These are phyloP conservation scores for Penstemon eatonii DNA, from an alignment of 257 asterid genomes.

Conservation along the genomic window DNA sequence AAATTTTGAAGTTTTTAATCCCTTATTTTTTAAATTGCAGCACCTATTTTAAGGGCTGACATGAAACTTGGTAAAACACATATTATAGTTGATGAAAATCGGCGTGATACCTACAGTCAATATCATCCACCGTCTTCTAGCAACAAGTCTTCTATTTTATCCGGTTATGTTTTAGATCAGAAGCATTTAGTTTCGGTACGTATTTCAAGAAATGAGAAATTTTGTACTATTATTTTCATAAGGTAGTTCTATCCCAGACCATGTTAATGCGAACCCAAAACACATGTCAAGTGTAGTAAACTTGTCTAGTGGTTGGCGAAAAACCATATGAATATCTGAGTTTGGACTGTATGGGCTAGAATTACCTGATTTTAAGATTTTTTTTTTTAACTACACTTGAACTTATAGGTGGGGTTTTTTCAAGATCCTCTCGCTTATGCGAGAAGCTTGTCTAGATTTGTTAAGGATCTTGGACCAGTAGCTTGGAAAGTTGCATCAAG, in stretches of 20 bases:
- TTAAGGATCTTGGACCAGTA: too few relatives aligned
- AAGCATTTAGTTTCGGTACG: constrained; percentile 68
- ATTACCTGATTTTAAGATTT: too few relatives aligned
- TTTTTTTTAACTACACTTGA: too few relatives aligned
- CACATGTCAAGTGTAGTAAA: not conserved
- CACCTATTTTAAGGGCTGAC: constrained; percentile 82
- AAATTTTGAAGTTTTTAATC: constrained; percentile 10
- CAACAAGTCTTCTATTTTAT: constrained; percentile 37
- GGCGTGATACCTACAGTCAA: constrained; percentile 80
- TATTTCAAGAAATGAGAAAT: constrained; percentile 11
- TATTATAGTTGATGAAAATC: constrained; percentile 65
- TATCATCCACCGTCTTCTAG: constrained; percentile 42
- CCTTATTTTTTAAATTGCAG: constrained; percentile 41
- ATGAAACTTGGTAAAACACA: constrained; percentile 89
- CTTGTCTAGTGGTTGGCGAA: too few relatives aligned
- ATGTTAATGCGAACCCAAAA: not conserved
- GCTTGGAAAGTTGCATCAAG: too few relatives aligned
- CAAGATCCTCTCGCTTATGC: too few relatives aligned
- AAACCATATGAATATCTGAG: too few relatives aligned
- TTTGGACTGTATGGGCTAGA: too few relatives aligned
- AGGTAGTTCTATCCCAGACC: too few relatives aligned
- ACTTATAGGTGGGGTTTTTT: too few relatives aligned
- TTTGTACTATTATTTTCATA: not conserved
- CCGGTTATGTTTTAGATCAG: constrained; percentile 46
- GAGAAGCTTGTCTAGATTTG: too few relatives aligned